A percentile compares a stretch with the other conserved stretches of the same genome.
Evolutionary conservation across 176 grass and related monocot species (phyloP).

Genomic region (Phoenix roebelenii): DNA sequence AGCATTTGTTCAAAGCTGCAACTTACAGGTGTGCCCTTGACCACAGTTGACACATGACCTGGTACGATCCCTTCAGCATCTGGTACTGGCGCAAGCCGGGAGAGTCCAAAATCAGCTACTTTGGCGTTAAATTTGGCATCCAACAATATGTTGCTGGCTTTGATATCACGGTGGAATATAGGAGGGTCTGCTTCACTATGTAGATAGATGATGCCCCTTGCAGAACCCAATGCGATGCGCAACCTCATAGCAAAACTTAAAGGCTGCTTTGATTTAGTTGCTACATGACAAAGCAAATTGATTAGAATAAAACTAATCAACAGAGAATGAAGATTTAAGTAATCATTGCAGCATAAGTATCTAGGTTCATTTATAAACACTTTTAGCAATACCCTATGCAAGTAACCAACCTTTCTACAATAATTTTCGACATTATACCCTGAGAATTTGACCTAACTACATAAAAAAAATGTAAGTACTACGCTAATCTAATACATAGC

Average conservation of each 20-base stretch:
- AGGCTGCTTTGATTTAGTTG: slow-evolving; percentile 48
- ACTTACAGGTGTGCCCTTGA: slow-evolving; percentile 97
- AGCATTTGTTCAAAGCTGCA: too few relatives aligned
- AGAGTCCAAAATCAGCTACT: slow-evolving; percentile 98
- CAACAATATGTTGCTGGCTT: slow-evolving; percentile 91
- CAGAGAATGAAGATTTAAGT: too few relatives aligned
- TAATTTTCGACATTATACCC: too few relatives aligned
- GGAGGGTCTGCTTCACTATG: slow-evolving; percentile 91
- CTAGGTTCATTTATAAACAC: too few relatives aligned
- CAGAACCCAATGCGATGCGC: slow-evolving; percentile 64
- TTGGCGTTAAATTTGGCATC: slow-evolving; percentile 75
- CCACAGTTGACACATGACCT: slow-evolving; percentile 72
- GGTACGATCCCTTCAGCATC: slow-evolving; percentile 54
- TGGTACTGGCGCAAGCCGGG: slow-evolving; percentile 74
- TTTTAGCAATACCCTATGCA: too few relatives aligned
- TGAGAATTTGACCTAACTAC: too few relatives aligned
- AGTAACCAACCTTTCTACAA: too few relatives aligned
- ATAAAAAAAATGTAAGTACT: too few relatives aligned
- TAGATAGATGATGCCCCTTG: slow-evolving; percentile 84
- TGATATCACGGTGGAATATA: slow-evolving; percentile 93
- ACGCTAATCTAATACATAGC: too few relatives aligned
- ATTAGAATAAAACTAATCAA: too few relatives aligned
- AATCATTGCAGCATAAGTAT: too few relatives aligned
- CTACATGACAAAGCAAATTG: neutral
- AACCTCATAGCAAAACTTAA: slow-evolving; percentile 52